Base-by-base conservation (phyloP, 2,329 filamentous ascomycete species). In the Botryotinia globosa region DNA sequence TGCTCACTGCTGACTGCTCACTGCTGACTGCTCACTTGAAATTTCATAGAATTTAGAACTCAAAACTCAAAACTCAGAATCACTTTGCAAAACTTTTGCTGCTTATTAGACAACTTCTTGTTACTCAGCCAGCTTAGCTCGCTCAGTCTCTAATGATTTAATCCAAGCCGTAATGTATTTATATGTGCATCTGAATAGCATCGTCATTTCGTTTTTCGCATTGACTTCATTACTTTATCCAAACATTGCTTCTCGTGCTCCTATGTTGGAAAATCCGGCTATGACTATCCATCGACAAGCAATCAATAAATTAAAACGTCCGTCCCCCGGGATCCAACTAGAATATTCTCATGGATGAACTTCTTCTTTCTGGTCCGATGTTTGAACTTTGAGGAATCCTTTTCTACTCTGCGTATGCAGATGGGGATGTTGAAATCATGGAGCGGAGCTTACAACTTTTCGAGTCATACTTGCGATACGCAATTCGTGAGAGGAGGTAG, bases 201-300 rank as follows among this genome's bases (percentile, higher is more conserved):
- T 66, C 63, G 45, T 66, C 63, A 37, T 64, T 45, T 45, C 39
- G 32, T 32, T 65, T 14, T 51, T 65, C 63, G 63, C 63, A 65
- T 66, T 66, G 44, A 66, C 14, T 34, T 48, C 8, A 63, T 63
- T 37, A 42, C 59, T n/a, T 62, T 42, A 62, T 25, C 34, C n/a
- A 39, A 62, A 39, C 34, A 42, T 63, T 44, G 1, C 37, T 32
- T 42, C 25, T 22, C 34, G 37, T 39, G 29, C 61, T 63, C 37
- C 37, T 42, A 39, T 25, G 39, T 37, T 37, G 12, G 58, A 61
- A 22, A 39, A n/a, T 39, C 58, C 58, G 58, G 58, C 12, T 37
- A 61, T 37, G 34, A 61, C 22, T 25, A 39, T 32, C 58, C 58
- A 56, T 37, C 25, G 59, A 62, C 59, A 42, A 63, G 61, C 61